Percentiles rank a stretch among this genome's conserved stretches.
These are phyloP conservation scores for Neofusicoccum parvum DNA, from an alignment of 2,329 filamentous ascomycete genomes.

Conservation along the genomic window DNA sequence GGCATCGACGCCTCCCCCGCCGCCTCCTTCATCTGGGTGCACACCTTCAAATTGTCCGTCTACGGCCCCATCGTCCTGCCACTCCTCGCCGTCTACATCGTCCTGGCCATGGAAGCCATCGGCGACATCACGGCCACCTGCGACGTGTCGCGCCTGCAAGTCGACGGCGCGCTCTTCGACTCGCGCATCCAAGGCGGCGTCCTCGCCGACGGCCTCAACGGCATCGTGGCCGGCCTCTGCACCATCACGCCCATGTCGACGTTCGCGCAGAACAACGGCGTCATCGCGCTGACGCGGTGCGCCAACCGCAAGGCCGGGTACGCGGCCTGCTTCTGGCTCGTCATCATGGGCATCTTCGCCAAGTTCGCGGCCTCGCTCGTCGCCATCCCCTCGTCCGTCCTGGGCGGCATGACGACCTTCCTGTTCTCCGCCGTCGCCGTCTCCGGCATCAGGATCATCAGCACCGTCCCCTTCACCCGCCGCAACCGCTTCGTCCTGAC, in stretches of 20 bases:
- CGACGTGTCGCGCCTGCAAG: constrained; percentile 75
- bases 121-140: constrained; percentile 81
- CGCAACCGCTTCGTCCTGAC: constrained; percentile 83
- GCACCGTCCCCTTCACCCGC: constrained; percentile 71
- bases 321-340: constrained; percentile 73
- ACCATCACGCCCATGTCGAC: constrained; percentile 80
- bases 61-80: constrained; percentile 76
- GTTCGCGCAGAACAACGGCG: constrained; percentile 83
- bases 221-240: constrained; percentile 72
- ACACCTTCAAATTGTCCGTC: constrained; percentile 72
- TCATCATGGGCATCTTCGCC: constrained; percentile 79
- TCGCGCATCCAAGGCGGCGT: constrained; percentile 78
- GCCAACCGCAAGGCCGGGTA: constrained; percentile 81
- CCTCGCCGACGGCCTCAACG: constrained; percentile 75
- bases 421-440: constrained; percentile 77
- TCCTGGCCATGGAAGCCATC: constrained; percentile 75
- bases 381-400: constrained; percentile 63
- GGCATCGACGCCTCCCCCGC: constrained; percentile 71
- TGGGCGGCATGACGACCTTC: constrained; percentile 67
- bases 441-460: constrained; percentile 75
- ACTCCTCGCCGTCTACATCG: constrained; percentile 63
- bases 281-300: constrained; percentile 79
- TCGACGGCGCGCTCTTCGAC: constrained; percentile 72
- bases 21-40: constrained; percentile 76
- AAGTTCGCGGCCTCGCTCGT: constrained; percentile 82